Evolutionary conservation across 257 asterid species (phyloP).

Genomic region (Datura wrightii): DNA sequence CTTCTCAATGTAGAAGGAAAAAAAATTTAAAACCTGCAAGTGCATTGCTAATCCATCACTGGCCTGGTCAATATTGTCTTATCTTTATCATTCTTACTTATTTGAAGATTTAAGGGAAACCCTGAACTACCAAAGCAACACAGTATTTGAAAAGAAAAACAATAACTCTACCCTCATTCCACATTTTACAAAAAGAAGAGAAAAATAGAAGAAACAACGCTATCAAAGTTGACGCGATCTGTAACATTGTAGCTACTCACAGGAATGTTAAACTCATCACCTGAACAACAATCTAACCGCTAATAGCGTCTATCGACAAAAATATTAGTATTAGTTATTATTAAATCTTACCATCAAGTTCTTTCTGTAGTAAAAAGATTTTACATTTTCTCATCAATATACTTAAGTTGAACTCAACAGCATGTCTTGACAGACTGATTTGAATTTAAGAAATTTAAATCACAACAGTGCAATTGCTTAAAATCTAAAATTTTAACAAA

Average conservation of each 20-base stretch:
- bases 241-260: neutral
- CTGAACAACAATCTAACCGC: no score
- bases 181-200: conserved; percentile 9
- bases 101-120: neutral
- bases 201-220: neutral
- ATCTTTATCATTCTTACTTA: neutral
- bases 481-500: no score
- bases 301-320: neutral
- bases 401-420: no score
- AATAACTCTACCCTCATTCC: neutral
- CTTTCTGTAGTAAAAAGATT: neutral
- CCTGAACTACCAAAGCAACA: neutral
- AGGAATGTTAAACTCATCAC: neutral
- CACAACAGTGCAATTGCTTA: no score
- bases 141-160: neutral
- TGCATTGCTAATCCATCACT: neutral
- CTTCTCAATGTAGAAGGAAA: neutral
- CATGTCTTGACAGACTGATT: no score
- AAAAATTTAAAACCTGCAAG: neutral
- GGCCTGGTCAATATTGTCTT: neutral
- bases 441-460: no score
- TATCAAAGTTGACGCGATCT: neutral
- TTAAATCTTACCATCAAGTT: neutral
- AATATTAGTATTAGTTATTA: neutral
- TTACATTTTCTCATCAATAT: no score